Percentiles rank a stretch among this genome's conserved stretches.
Evolutionary conservation across 495 filamentous ascomycete genomes (phyloP).

Genomic region (Neurospora sp.): DNA sequence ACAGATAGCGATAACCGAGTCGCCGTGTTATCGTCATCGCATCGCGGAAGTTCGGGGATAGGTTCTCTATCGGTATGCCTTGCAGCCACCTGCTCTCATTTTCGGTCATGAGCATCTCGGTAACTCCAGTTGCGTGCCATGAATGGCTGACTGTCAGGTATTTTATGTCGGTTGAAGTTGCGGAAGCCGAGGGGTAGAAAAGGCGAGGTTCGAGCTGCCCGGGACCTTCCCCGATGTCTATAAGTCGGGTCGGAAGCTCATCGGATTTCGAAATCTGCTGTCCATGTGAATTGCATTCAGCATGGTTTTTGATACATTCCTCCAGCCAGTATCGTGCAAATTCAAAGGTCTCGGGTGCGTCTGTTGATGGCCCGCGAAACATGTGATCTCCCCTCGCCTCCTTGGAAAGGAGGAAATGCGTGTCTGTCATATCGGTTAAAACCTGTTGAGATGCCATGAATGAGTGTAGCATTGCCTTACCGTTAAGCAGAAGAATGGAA

Average conservation of each 20-base stretch:
- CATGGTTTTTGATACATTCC: background rate
- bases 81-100: background rate
- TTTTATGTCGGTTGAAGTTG: background rate
- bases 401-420: background rate
- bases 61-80: background rate
- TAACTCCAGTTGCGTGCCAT: background rate
- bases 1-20: conserved; percentile 10
- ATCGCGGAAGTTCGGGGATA: conserved; percentile 4
- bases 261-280: background rate
- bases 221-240: background rate
- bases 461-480: background rate
- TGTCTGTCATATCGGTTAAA: background rate
- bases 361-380: background rate
- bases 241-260: background rate
- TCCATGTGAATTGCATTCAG: background rate
- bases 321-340: background rate
- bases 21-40: conserved; percentile 11
- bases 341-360: background rate
- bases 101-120: background rate
- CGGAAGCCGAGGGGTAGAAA: background rate
- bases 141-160: background rate
- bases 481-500: background rate
- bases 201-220: background rate
- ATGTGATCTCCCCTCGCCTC: background rate
- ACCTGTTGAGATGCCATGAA: background rate